Conservation (phyloP, 2,329 filamentous ascomycete species). For the Claviceps cyperi region DNA sequence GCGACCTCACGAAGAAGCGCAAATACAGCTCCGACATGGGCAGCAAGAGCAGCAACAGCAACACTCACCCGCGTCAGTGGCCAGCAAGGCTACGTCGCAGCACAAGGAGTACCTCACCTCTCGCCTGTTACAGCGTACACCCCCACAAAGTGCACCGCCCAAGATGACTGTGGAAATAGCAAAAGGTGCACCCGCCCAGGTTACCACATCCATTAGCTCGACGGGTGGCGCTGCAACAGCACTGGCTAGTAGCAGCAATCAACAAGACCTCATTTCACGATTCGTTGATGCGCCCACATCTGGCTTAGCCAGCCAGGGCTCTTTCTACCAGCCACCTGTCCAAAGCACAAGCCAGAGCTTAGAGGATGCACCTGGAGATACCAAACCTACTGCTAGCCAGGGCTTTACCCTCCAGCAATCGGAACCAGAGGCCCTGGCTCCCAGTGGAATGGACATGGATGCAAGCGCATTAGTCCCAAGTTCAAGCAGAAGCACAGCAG, state of each 20-base stretch:
- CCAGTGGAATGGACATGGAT: slow-evolving; percentile 20
- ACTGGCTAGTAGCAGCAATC: slow-evolving; percentile 19
- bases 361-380: slow-evolving; percentile 22
- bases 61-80: slow-evolving; percentile 7
- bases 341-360: slow-evolving; percentile 15
- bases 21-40: background rate
- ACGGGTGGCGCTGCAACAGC: slow-evolving; percentile 15
- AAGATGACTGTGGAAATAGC: slow-evolving; percentile 47
- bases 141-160: slow-evolving; percentile 46
- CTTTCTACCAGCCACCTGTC: slow-evolving; percentile 30
- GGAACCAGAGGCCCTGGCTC: slow-evolving; percentile 10
- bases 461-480: slow-evolving; percentile 34
- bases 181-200: slow-evolving; percentile 24
- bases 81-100: slow-evolving; percentile 27
- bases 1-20: background rate
- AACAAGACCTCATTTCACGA: slow-evolving; percentile 41
- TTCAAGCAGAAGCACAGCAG: slow-evolving; percentile 24
- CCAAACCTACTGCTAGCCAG: slow-evolving; percentile 27
- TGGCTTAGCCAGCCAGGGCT: slow-evolving; percentile 34
- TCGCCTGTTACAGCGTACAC: slow-evolving; percentile 48
- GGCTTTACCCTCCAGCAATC: slow-evolving; percentile 12
- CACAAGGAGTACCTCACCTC: slow-evolving; percentile 56
- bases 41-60: background rate
- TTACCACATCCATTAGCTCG: slow-evolving; percentile 19
- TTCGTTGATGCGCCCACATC: slow-evolving; percentile 41